Evolutionary conservation across 495 filamentous ascomycete species (phyloP).

Genomic region (Aspergillus conjunctus): DNA sequence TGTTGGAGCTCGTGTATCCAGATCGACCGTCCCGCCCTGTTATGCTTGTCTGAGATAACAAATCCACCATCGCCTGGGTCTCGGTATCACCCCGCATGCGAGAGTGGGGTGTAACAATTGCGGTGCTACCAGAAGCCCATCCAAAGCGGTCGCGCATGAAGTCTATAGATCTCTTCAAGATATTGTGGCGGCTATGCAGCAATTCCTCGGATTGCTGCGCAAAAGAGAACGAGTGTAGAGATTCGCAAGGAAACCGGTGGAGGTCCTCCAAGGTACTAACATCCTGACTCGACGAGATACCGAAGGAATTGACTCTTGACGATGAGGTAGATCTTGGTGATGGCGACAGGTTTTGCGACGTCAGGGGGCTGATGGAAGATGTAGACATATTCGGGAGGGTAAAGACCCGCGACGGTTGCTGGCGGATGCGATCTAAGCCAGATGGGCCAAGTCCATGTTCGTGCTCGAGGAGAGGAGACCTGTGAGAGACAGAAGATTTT

Average conservation of each 20-base stretch:
- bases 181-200: slow-evolving; percentile 87
- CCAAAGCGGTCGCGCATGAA: slow-evolving; percentile 95
- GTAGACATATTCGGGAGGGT: slow-evolving; percentile 68
- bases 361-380: slow-evolving; percentile 54
- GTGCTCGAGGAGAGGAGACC: slow-evolving; percentile 62
- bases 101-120: slow-evolving; percentile 77
- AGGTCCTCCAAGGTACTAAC: slow-evolving; percentile 83
- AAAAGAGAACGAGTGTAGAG: slow-evolving; percentile 97
- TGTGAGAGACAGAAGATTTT: slow-evolving; percentile 63
- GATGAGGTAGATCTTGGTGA: slow-evolving; percentile 55
- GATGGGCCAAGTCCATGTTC: slow-evolving; percentile 67
- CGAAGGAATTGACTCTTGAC: slow-evolving; percentile 54
- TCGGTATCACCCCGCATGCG: slow-evolving; percentile 81
- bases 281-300: slow-evolving; percentile 64
- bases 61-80: slow-evolving; percentile 86
- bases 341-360: slow-evolving; percentile 62
- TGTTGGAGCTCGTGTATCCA: slow-evolving; percentile 38
- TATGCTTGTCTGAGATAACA: slow-evolving; percentile 76
- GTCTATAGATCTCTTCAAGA: slow-evolving; percentile 90
- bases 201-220: slow-evolving; percentile 92
- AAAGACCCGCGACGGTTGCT: slow-evolving; percentile 69
- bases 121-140: slow-evolving; percentile 67
- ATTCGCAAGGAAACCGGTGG: slow-evolving; percentile 89
- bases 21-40: slow-evolving; percentile 56
- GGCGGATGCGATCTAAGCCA: slow-evolving; percentile 89